These are phyloP conservation scores for Parsonsia alboflavescens DNA, from an alignment of 257 asterid species.

Conservation along the genomic window DNA sequence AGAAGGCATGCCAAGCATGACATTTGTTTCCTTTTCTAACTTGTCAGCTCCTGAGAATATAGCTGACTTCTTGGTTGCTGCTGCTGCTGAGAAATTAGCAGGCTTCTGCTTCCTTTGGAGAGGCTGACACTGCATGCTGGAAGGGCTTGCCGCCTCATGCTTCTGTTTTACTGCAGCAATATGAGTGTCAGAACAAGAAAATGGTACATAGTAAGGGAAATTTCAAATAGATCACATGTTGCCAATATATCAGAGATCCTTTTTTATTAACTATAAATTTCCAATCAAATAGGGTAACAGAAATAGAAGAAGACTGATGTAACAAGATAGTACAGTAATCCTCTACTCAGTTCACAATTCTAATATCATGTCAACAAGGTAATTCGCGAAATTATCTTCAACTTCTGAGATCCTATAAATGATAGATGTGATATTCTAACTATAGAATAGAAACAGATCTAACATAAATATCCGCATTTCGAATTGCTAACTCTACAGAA, in stretches of 20 bases:
- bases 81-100: neutral
- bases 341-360: neutral
- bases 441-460: neutral
- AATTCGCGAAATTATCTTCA: neutral
- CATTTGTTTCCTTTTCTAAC: slow-evolving; percentile 18
- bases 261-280: neutral
- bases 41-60: slow-evolving; percentile 5
- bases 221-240: neutral
- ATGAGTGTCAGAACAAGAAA: neutral
- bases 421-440: no score
- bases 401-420: neutral
- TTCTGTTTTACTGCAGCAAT: slow-evolving; percentile 7
- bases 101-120: slow-evolving; percentile 9
- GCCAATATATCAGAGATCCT: neutral
- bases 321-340: neutral
- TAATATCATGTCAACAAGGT: neutral
- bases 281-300: neutral
- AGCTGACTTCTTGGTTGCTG: slow-evolving; percentile 14
- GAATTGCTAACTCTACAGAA: no score
- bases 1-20: slow-evolving; percentile 58
- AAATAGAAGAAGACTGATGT: neutral
- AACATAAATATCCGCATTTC: no score
- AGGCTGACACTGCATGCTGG: slow-evolving; percentile 11
- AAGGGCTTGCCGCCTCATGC: slow-evolving; percentile 10
- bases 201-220: neutral